Percentiles rank a stretch among this genome's conserved stretches.
phyloP scores from a whole-genome alignment of 306 rosid species.

The Fagus sylvatica region DNA sequence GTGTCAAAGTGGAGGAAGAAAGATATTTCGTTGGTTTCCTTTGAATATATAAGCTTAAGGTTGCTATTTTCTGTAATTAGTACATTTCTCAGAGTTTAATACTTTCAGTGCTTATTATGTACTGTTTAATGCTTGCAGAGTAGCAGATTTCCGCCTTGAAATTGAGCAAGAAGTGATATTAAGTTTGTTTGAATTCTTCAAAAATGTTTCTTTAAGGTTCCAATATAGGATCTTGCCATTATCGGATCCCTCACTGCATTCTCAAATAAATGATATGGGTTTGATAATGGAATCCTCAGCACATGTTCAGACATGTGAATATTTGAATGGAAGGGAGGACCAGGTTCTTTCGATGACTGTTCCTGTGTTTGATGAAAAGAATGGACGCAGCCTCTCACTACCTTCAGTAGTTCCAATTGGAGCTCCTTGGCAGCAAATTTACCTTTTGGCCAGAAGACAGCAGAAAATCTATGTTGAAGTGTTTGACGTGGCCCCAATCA shows the following conservation, averaged over 20 bases:
- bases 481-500: slow-evolving; percentile 83
- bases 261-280: slow-evolving; percentile 30
- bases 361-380: slow-evolving; percentile 39
- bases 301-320: slow-evolving; percentile 34
- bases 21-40: slow-evolving; percentile 79
- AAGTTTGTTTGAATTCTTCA: slow-evolving; percentile 73
- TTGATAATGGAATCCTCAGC: slow-evolving; percentile 39
- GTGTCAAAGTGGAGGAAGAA: slow-evolving; percentile 95
- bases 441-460: slow-evolving; percentile 83
- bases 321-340: slow-evolving; percentile 38
- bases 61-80: slow-evolving; percentile 30
- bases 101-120: slow-evolving; percentile 18
- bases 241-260: slow-evolving; percentile 38
- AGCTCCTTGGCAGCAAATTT: slow-evolving; percentile 96
- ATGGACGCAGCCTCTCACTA: slow-evolving; percentile 37
- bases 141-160: slow-evolving; percentile 86
- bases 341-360: slow-evolving; percentile 32
- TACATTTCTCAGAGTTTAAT: slow-evolving; percentile 12
- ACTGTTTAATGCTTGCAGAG: slow-evolving; percentile 59
- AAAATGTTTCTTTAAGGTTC: slow-evolving; percentile 59
- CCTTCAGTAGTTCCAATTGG: slow-evolving; percentile 88
- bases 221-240: slow-evolving; percentile 47
- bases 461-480: slow-evolving; percentile 82
- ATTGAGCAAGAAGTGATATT: slow-evolving; percentile 90
- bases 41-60: slow-evolving; percentile 87